Percentiles rank a stretch among this genome's conserved stretches.
Evolutionary conservation across 805 yeast species (phyloP).

Genomic region (Wickerhamiella brachini): DNA sequence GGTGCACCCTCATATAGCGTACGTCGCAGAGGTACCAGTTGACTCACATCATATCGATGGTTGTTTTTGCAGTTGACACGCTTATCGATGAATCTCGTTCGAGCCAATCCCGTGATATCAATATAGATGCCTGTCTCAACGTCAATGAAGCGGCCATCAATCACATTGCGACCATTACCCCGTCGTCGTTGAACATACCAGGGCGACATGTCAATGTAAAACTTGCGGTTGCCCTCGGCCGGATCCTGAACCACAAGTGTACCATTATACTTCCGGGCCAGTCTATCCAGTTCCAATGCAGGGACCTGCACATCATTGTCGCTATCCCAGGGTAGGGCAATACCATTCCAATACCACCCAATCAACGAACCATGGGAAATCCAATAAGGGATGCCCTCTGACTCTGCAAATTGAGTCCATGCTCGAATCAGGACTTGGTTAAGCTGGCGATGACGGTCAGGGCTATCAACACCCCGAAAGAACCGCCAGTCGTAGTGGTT

Average conservation of each 20-base stretch:
- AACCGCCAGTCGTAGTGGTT: conserved; percentile 53
- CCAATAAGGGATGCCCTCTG: conserved; percentile 33
- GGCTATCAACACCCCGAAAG: conserved; percentile 33
- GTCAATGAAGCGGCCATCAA: conserved; percentile 47
- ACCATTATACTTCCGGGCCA: conserved; percentile 35
- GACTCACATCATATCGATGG: conserved; percentile 39
- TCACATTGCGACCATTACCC: conserved; percentile 36
- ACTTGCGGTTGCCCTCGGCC: conserved; percentile 32
- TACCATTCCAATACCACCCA: conserved; percentile 39
- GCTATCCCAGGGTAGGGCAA: conserved; percentile 40
- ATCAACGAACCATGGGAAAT: conserved; percentile 35
- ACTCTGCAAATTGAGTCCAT: conserved; percentile 33
- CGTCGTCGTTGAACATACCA: conserved; percentile 35
- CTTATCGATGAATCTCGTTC: conserved; percentile 12
- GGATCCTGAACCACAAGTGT: conserved; percentile 34
- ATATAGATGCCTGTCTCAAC: conserved; percentile 44
- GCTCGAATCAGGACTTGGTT: conserved; percentile 34
- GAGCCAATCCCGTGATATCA: conserved; percentile 40
- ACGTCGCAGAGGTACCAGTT: conserved; percentile 39
- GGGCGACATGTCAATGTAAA: conserved; percentile 35
- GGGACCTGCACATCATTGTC: conserved; percentile 40
- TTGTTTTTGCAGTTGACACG: conserved; percentile 38
- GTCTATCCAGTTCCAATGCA: conserved; percentile 31
- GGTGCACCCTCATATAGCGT: conserved; percentile 46
- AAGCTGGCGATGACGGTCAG: conserved; percentile 30